Conservation (phyloP, 2,329 filamentous ascomycete species). For the Hymenoscyphus fructigenus region DNA sequence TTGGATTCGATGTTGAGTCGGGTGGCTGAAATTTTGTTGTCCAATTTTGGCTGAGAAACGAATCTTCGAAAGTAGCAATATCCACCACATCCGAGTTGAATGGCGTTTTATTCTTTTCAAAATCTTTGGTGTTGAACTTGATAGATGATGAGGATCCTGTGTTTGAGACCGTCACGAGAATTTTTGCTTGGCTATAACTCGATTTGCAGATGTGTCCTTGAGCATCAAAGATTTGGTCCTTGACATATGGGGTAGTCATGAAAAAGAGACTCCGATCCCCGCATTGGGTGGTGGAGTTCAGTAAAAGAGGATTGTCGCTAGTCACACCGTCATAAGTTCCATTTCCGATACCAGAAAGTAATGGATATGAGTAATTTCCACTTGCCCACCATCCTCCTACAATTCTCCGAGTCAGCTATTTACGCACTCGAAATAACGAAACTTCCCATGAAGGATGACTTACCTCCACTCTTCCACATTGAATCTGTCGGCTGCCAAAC, state of each 20-base stretch:
- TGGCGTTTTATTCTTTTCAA: neutral
- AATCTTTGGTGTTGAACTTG: slow-evolving; percentile 13
- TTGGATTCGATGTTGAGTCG: neutral
- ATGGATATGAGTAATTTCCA: slow-evolving; percentile 15
- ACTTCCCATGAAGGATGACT: too few species aligned
- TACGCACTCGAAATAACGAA: too few species aligned
- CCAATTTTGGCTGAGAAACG: slow-evolving; percentile 22
- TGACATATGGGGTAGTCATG: slow-evolving; percentile 11
- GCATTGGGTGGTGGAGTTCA: slow-evolving; percentile 19
- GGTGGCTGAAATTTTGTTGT: slow-evolving; percentile 19
- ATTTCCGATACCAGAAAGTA: slow-evolving; percentile 9
- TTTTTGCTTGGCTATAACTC: slow-evolving; percentile 16
- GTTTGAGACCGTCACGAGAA: slow-evolving; percentile 17
- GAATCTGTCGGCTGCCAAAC: too few species aligned
- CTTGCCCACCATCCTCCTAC: slow-evolving; percentile 17
- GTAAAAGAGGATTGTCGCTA: neutral
- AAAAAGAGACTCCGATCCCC: slow-evolving; percentile 18
- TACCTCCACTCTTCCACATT: too few species aligned
- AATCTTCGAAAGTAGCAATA: slow-evolving; percentile 15
- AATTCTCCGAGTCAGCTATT: slow-evolving; percentile 5
- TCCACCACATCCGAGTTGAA: slow-evolving; percentile 5
- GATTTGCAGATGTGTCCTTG: slow-evolving; percentile 19
- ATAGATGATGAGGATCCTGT: slow-evolving; percentile 9
- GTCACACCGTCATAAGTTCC: slow-evolving; percentile 9
- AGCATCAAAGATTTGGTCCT: slow-evolving; percentile 14